A percentile compares a stretch with the other conserved stretches of the same genome.
Conservation (phyloP, 1,284 basidiomycete species). For the Porogramme epimiltina region DNA sequence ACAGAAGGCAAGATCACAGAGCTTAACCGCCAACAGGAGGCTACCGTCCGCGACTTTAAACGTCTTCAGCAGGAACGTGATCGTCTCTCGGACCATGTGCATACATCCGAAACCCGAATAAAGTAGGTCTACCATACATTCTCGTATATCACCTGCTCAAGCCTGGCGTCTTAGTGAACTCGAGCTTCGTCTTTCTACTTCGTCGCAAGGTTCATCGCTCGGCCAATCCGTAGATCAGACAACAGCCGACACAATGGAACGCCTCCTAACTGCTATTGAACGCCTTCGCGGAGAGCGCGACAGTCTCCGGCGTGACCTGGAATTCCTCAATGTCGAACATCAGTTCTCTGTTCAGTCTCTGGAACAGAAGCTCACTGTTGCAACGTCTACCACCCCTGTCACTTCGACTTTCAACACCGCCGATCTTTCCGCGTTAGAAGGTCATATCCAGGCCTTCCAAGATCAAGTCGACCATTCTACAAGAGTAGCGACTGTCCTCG, state of each 20-base stretch:
- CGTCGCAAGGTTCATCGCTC: constrained; percentile 4
- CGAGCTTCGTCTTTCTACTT: constrained; percentile 18
- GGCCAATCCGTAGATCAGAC: constrained; percentile 14
- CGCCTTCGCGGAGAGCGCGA: constrained; percentile 75
- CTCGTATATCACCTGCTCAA: not conserved
- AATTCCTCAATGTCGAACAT: constrained; percentile 74
- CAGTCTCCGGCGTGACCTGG: constrained; percentile 61
- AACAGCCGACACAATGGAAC: constrained; percentile 41
- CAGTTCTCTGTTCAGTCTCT: constrained; percentile 66
- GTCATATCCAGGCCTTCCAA: constrained; percentile 14
- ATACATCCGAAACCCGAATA: constrained; percentile 30
- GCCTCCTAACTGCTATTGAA: constrained; percentile 61
- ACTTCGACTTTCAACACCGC: constrained; percentile 11
- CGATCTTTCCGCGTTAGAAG: constrained; percentile 11
- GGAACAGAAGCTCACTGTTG: constrained; percentile 45
- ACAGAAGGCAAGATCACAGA: constrained; percentile 37
- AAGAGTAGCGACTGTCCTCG: constrained; percentile 17
- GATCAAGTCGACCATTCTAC: constrained; percentile 30
- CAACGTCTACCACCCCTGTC: constrained; percentile 13
- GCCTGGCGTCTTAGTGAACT: constrained; percentile 17
- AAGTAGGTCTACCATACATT: constrained; percentile 28
- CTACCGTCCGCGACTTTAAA: constrained; percentile 45
- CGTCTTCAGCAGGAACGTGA: constrained; percentile 32
- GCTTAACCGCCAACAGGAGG: constrained; percentile 48
- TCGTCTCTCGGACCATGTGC: constrained; percentile 29